These are phyloP conservation scores for Microthlaspi erraticum DNA, from an alignment of 345 rosid genomes.

Conservation along the genomic window DNA sequence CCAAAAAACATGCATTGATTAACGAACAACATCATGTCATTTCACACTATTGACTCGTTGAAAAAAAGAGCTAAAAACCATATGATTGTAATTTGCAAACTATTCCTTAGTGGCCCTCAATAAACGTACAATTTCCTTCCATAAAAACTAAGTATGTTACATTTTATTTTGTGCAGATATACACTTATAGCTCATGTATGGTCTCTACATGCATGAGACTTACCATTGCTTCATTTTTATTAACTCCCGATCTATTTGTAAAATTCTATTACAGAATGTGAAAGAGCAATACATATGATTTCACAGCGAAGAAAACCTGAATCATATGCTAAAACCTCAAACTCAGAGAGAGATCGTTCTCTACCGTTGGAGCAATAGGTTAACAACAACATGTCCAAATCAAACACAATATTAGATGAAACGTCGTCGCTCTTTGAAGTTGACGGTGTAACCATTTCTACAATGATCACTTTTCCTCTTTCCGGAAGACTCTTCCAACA, in stretches of 20 bases:
- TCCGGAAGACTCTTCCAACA: conserved; percentile 22
- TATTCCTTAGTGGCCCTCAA: no score
- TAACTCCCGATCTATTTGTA: background rate
- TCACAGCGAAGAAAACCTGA: background rate
- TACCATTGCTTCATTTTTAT: background rate
- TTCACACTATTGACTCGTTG: no score
- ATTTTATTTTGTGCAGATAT: no score
- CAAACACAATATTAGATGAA: background rate
- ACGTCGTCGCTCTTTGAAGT: background rate
- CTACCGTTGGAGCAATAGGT: background rate
- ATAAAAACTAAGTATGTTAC: no score
- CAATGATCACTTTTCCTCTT: background rate
- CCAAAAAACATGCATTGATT: no score
- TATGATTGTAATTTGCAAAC: no score
- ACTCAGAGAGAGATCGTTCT: background rate
- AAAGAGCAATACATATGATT: background rate
- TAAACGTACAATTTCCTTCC: no score
- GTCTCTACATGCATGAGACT: no score
- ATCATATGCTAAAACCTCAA: background rate
- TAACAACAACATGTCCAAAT: conserved; percentile 5
- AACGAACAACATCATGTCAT: no score
- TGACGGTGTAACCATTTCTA: background rate
- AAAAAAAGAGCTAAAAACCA: no score
- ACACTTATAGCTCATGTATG: no score
- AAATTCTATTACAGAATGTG: conserved; percentile 1